Base-by-base conservation (phyloP, 2,329 filamentous ascomycete species). In the Phyllosticta citrichinensis region DNA sequence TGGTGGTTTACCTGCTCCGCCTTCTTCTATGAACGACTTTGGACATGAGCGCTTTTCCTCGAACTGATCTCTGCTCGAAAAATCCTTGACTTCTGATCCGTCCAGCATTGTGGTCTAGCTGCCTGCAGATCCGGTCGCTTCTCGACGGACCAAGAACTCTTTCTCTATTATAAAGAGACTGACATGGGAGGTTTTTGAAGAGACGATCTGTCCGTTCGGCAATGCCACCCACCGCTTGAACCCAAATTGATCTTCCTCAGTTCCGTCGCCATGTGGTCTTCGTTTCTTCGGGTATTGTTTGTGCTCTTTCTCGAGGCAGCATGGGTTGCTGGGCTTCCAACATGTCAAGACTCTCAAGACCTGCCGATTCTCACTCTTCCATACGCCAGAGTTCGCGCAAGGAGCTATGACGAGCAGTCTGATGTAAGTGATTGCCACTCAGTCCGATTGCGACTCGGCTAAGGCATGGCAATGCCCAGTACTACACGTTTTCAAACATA, bases 401-500 rank as follows among this genome's bases (percentile, higher is more conserved):
- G 65, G 24, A 64, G 54, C 14, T 73, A 73, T 61, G 69, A 73
- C 58, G 54, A 66, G 3, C 58, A 68, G 52, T 66, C 67, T 53
- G 70, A 73, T 65, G 70, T 47, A n/a, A 47, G 40, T 47, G 40
- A n/a, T n/a, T n/a, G 17, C 14, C 40, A 8, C 17, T 5, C 6
- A 40, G 17, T 14, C 5, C 2, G 4, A 40, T 11, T 40, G 35
- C 17, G 9, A 12, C 35, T 40, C 9, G 11, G 35, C 11, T 40
- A 40, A 17, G 4, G 17, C 40, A 47, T 47, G 17, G 4, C 6
- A 2, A 5, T 19, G 14, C n/a, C 17, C 40, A 60, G 47, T 35
- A 70, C 52, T 74, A 75, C 62, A 68, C 66, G 52, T 79, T 77
- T 65, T 72, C 71, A 61, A 78, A 77, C 62, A 74, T 79, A 55